Conservation (phyloP, 805 yeast genomes). For the Sungouiozyma ichnusensis region DNA sequence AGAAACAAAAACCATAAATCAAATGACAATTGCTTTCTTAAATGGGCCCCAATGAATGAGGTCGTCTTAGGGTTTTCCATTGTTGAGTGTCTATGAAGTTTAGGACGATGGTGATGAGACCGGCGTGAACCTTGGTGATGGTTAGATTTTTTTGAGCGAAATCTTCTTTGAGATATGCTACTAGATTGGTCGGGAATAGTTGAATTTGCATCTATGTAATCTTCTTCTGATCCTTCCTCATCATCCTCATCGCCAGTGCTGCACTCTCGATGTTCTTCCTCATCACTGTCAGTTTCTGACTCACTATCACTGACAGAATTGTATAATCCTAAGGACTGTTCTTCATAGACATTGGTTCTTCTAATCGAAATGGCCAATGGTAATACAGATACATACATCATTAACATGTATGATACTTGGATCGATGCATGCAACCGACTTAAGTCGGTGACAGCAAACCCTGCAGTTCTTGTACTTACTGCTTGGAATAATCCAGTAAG, state of each 20-base stretch:
- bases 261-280: constrained; percentile 7
- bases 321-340: constrained; percentile 91
- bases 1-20: constrained; percentile 90
- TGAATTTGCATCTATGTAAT: background rate
- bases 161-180: background rate
- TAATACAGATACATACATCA: constrained; percentile 97
- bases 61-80: constrained; percentile 10
- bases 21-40: constrained; percentile 83
- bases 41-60: constrained; percentile 74
- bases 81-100: background rate
- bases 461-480: constrained; percentile 88
- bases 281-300: constrained; percentile 9
- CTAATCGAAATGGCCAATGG: constrained; percentile 95
- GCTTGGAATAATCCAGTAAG: constrained; percentile 86
- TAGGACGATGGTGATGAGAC: background rate
- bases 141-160: background rate
- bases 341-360: constrained; percentile 95
- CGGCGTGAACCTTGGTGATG: background rate
- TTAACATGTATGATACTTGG: constrained; percentile 84
- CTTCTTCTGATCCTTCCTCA: constrained; percentile 5
- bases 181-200: background rate
- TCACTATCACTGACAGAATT: constrained; percentile 18
- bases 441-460: constrained; percentile 66
- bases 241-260: constrained; percentile 2
- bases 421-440: constrained; percentile 75